Percentiles rank a stretch among this genome's conserved stretches.
Evolutionary conservation across 208 protist species (phyloP).

Genomic region (Acanthamoeba quina): DNA sequence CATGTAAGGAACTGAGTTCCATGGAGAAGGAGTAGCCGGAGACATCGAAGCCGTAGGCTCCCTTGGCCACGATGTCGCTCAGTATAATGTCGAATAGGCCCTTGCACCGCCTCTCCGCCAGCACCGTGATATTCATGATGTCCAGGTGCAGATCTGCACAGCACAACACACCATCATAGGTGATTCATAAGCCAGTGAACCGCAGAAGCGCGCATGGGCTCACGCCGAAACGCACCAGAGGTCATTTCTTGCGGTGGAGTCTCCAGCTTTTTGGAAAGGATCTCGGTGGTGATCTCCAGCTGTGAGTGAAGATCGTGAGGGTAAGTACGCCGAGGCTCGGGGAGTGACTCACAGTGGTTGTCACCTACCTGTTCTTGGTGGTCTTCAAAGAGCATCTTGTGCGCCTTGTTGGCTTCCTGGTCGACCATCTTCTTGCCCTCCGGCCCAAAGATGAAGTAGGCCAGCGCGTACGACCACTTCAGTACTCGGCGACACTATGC

Average conservation of each 20-base stretch:
- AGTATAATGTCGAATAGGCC: constrained; percentile 41
- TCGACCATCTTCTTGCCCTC: constrained; percentile 66
- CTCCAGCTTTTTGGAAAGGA: constrained; percentile 51
- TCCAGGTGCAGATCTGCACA: constrained; percentile 27
- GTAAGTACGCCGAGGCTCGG: background rate
- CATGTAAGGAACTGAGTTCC: constrained; percentile 34
- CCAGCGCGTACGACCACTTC: constrained; percentile 45
- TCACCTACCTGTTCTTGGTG: constrained; percentile 22
- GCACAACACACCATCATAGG: no score
- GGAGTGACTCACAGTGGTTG: background rate
- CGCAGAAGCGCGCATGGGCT: background rate
- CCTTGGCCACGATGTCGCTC: constrained; percentile 55
- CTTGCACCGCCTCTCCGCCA: constrained; percentile 61
- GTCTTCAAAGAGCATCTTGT: constrained; percentile 68
- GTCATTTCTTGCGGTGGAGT: constrained; percentile 46
- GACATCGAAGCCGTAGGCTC: constrained; percentile 45
- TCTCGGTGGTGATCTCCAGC: constrained; percentile 56
- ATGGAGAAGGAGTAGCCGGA: constrained; percentile 44
- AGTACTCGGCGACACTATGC: constrained; percentile 47
- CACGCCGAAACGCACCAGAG: background rate
- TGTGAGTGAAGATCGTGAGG: background rate
- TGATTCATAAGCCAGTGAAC: background rate
- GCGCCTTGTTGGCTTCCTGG: constrained; percentile 1
- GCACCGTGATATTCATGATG: constrained; percentile 62
- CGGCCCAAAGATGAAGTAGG: constrained; percentile 63